phyloP scores from a whole-genome alignment of 768 basidiomycete species.

The Russula vinacea region DNA sequence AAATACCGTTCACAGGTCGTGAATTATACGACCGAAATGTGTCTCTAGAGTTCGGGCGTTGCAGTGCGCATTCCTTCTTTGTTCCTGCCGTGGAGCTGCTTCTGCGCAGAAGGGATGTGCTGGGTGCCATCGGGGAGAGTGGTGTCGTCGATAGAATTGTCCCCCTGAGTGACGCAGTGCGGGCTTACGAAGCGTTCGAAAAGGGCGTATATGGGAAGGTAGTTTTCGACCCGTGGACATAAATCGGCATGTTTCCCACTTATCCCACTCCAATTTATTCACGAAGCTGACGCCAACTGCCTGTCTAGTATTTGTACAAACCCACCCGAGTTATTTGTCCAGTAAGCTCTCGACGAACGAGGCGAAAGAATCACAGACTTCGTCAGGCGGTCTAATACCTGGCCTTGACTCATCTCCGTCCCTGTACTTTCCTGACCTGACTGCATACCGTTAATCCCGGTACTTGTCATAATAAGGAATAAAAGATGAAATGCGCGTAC shows the following conservation, averaged over 20 bases:
- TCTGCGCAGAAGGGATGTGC: slow-evolving; percentile 65
- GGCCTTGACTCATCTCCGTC: slow-evolving; percentile 50
- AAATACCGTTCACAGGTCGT: slow-evolving; percentile 52
- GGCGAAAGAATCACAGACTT: slow-evolving; percentile 52
- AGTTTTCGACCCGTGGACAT: slow-evolving; percentile 67
- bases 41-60: slow-evolving; percentile 76
- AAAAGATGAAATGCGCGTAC: slow-evolving; percentile 39
- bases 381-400: slow-evolving; percentile 47
- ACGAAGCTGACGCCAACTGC: slow-evolving; percentile 11
- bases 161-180: slow-evolving; percentile 51
- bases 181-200: slow-evolving; percentile 65
- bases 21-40: slow-evolving; percentile 75
- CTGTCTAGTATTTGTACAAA: slow-evolving; percentile 15
- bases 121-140: slow-evolving; percentile 63
- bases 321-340: slow-evolving; percentile 2
- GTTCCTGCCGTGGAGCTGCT: slow-evolving; percentile 67
- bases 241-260: slow-evolving; percentile 20
- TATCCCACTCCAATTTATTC: slow-evolving; percentile 8
- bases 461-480: slow-evolving; percentile 5
- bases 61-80: slow-evolving; percentile 76
- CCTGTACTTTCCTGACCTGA: slow-evolving; percentile 69
- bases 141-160: slow-evolving; percentile 71
- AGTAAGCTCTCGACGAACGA: slow-evolving; percentile 51
- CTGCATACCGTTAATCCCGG: slow-evolving; percentile 36
- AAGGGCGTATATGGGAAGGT: slow-evolving; percentile 72